Base-by-base conservation (phyloP, 176 grass and related monocot species). In the Triticum dicoccoides region DNA sequence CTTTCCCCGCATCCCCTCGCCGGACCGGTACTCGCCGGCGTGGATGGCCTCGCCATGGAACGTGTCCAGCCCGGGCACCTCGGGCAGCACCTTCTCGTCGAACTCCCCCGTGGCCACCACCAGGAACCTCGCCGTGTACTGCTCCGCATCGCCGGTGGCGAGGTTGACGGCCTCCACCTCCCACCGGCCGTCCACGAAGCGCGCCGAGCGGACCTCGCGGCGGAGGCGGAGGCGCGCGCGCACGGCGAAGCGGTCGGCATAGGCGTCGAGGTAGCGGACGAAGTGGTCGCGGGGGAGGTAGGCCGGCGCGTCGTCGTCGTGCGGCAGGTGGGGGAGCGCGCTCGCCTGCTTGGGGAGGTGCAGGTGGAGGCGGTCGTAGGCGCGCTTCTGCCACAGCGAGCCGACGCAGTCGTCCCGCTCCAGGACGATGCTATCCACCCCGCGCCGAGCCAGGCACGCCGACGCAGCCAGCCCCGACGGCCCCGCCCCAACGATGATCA, bases 351-450 rank as follows among this genome's bases (percentile, higher is more conserved):
- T 72, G 69, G 69, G 69, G 69, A 72, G 69, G 37, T 72, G 37
- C 20, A 72, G 69, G 37, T 72, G 69, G 69, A 72, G 69, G 5
- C 69, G 69, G 21, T 72, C 37, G 69, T 72, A 72, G 69, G 69
- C 69, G 21, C 69, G 69, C 37, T 72, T 72, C 69, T 38, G 69
- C 69, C 69, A 72, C 2, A 72, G 69, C 11, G 69, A 72, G 37
- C 69, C 69, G 20, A 72, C 69, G 69, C 69, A 72, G 69, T 72
- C 69, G 21, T 72, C 69, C 9, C 69, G 69, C 4, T 72, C 69
- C 0, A 72, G 69, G 20, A 72, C 37, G 18, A 72, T 21, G 37
- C 37, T 72, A 2, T 20, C 37, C 37, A 72, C 69, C 69, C 69
- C 37, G 37, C 69, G 69, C 21, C 18, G 69, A 10, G 69, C 20